These are phyloP conservation scores for Dictyostelium citrinum DNA, from an alignment of 78 protist species.

Conservation along the genomic window DNA sequence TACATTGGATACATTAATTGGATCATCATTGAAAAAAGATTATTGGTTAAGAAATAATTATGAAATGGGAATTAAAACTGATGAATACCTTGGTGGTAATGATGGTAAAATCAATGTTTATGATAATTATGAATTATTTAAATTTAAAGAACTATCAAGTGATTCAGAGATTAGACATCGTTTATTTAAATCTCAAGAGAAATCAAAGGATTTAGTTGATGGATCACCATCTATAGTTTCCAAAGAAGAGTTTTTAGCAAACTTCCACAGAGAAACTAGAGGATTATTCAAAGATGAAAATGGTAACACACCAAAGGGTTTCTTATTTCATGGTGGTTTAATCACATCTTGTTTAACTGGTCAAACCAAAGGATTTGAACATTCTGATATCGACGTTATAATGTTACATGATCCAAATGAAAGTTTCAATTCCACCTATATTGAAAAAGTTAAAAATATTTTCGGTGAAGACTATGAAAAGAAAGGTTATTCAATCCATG, in stretches of 20 bases:
- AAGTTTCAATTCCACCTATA: neutral
- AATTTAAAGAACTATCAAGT: neutral
- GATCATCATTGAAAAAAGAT: neutral
- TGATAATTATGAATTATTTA: slow-evolving; percentile 11
- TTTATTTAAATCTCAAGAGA: neutral
- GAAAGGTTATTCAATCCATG: neutral
- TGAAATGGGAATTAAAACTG: neutral
- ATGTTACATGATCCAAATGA: neutral
- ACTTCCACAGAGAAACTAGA: neutral
- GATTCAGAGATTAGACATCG: neutral
- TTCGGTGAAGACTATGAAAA: neutral
- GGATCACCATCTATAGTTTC: neutral
- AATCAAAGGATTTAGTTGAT: neutral
- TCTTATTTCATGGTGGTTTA: slow-evolving; percentile 36
- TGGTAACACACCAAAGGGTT: neutral
- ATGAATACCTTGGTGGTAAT: neutral
- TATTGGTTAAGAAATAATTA: neutral
- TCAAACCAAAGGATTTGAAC: neutral
- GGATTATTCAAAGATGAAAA: neutral
- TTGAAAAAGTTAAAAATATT: neutral
- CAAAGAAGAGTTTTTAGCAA: neutral
- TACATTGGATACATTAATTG: neutral
- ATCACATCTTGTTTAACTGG: slow-evolving; percentile 17
- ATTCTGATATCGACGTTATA: slow-evolving; percentile 13
- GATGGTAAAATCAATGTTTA: slow-evolving; percentile 10